phyloP scores from a whole-genome alignment of 257 asterid species.

The Nicotiana paniculata region DNA sequence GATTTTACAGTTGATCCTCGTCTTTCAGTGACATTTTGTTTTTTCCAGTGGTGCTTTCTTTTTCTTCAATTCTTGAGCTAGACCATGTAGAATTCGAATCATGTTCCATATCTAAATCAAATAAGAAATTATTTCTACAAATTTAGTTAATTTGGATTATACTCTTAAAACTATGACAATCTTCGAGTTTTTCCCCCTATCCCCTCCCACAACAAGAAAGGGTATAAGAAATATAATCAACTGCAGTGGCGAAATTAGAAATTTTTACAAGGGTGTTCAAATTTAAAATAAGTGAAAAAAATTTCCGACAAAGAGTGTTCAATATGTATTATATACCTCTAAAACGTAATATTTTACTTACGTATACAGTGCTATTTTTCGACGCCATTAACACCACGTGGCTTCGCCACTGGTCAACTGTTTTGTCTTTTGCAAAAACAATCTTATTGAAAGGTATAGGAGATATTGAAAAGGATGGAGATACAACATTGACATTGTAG shows the following conservation, averaged over 20 bases:
- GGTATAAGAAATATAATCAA: neutral
- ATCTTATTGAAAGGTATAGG: neutral
- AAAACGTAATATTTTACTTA: no score
- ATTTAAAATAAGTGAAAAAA: no score
- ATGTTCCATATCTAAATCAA: neutral
- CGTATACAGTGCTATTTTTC: no score
- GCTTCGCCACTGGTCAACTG: neutral
- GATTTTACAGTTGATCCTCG: neutral
- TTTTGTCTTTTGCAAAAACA: neutral
- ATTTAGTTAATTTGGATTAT: neutral
- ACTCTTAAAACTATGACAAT: neutral
- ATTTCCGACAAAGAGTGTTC: no score
- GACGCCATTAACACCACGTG: no score
- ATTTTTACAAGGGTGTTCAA: no score
- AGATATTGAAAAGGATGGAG: neutral
- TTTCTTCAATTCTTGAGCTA: neutral
- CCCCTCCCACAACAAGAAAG: neutral
- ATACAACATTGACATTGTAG: neutral
- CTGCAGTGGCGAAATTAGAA: neutral
- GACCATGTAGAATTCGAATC: neutral
- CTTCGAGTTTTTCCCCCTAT: neutral
- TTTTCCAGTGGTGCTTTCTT: neutral
- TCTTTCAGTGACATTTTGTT: neutral
- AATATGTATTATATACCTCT: no score
- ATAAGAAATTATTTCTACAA: neutral